Base-by-base conservation (phyloP, 2,329 filamentous ascomycete species). In the Fusarium sp. region DNA sequence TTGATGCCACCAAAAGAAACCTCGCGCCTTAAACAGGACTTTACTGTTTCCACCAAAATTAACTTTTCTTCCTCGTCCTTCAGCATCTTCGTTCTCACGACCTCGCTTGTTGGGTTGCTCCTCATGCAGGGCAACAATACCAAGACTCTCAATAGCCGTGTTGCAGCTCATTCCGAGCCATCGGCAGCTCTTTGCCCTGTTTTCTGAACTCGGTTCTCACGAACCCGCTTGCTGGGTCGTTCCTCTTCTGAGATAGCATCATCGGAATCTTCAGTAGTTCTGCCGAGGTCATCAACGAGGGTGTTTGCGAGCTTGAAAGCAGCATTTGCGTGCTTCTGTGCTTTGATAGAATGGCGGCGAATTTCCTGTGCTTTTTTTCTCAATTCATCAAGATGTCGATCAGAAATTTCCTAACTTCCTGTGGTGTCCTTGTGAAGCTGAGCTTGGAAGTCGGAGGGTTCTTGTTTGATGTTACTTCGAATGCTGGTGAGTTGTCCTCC, bases 111-210 rank as follows among this genome's bases (percentile, higher is more conserved):
- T 49, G 5, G 19, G 16, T 19, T 28, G 15, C n/a, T 32, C 9
- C 9, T 7, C 33, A 37, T 19, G 5, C 6, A 9, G 16, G 9
- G 5, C 21, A 4, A 3, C 4, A 15, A 2, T 23, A 6, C 6
- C 21, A 16, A 12, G 18, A 2, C 21, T 16, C 5, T 30, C 15
- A 3, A 10, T 8, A n/a, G 28, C 2, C 6, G 43, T 8, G 21
- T 5, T 9, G 18, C 28, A 28, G 21, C 30, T 35, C 21, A 25
- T 30, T 2, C 13, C 23, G 12, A 42, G 35, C 42, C 10, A 9
- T 0, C 6, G 4, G 10, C 1, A 1, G 16, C n/a, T 25, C 0
- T 52, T 4, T 3, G 25, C 7, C 21, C 6, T 15, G 32, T 9
- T 1, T 5, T 52, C 19, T 19, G 32, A 7, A 2, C 9, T 33